Evolutionary conservation across 2,329 filamentous ascomycete genomes (phyloP), one percentile per base, ranked within the genome.

Genomic region (Verticillium nubilum): DNA sequence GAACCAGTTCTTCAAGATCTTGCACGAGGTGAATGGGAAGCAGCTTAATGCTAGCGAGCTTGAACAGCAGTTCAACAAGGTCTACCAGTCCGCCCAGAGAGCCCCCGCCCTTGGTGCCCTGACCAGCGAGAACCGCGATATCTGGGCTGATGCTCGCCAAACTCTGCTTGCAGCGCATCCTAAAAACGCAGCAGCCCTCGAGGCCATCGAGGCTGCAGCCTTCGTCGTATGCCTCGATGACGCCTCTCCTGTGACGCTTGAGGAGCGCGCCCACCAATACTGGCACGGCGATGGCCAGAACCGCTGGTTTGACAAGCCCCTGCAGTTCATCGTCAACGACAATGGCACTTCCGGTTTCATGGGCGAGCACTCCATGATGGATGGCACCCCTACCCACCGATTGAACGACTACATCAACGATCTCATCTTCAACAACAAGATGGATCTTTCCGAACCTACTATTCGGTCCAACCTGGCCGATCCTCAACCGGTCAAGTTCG

Each of bases 351-450:
- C 95, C 2, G 95, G 95, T 62, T 99, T 99, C 83, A 94, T 92
- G 83, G 95, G 95, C 70, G 95, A 99, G 78, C 95, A 99, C 83
- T 96, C 91, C 69, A 98, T 99, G 95, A 99, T 99, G 96, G 95
- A 99, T 73, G 95, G 96, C 65, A 99, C 95, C 6, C 93, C 96
- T 1, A 99, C 96, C 2, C 95, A 98, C 77, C 89, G 96, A 52
- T 84, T 99, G 17, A 99, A 97, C 75, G 95, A 99, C 82, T 95
- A 92, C 71, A 84, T 96, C 72, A 96, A 94, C 79, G 87, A 90
- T 72, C 84, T 91, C 70, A 97, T 98, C 74, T 93, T 97, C 78
- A 88, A 89, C 78, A 94, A 97, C 79, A 96, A 95, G 74, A 86
- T 99, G 61, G 92, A 97, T 75, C 91, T 97, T 71, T 89, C 89